Evolutionary conservation across 2,329 filamentous ascomycete species (phyloP), one percentile per base, ranked within the genome.

Genomic region (Ophiosphaerella korrae): DNA sequence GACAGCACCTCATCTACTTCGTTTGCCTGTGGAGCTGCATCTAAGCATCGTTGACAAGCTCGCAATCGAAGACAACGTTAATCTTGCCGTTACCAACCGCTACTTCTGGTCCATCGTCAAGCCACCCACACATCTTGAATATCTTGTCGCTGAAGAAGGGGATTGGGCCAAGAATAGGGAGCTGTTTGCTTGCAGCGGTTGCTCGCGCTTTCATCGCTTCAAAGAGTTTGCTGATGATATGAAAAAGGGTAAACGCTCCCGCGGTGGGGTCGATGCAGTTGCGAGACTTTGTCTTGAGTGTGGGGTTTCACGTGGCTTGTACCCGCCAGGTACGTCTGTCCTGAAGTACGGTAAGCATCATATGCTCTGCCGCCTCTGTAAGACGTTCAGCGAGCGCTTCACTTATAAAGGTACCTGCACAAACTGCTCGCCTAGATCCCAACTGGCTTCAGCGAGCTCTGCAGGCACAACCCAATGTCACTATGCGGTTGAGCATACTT

Each of bases 241-340:
- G 67, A 62, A 58, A 23, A 69, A 70, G 50, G 64, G 64, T 21
- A 63, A 59, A 55, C 53, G 57, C 42, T 58, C 53, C 34, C 66
- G 66, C 26, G 53, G 52, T 46, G 60, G 60, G 9, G 18, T 42
- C n/a, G 49, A 61, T n/a, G 64, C 66, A n/a, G 48, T 42, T 23
- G 53, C 51, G 33, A 55, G 67, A 57, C 60, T 61, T 12, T 69
- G 67, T 54, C 53, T 68, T 8, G 42, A 58, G 40, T 69, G 66
- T 57, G 66, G 63, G 50, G 55, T 69, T 42, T 52, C 49, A 9
- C 46, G 42, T 42, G 50, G 53, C 37, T 40, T 53, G 44, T 69
- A 68, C 49, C 37, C 42, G 14, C 48, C 53, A n/a, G 64, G 64
- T 24, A 53, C 54, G 23, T 46, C 49, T 36, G 52, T 69, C 37